Base-by-base conservation (phyloP, 2,329 filamentous ascomycete genomes). In the Mariannaea elegans region DNA sequence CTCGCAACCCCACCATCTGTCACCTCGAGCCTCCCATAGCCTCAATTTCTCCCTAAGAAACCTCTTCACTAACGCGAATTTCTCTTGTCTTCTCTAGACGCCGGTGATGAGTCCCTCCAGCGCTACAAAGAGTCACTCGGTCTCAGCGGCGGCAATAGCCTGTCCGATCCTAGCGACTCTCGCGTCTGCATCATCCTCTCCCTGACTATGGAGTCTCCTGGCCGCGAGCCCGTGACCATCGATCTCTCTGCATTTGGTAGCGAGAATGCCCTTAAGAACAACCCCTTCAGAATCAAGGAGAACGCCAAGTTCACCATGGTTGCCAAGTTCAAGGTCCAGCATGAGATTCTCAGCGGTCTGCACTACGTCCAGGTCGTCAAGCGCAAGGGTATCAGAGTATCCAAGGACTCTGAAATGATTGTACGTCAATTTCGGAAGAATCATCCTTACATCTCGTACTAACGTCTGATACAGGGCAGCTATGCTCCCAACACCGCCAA, bases 401-500 rank as follows among this genome's bases (percentile, higher is more conserved):
- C 90, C 82, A 99, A 97, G 87, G 91, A 95, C 73, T 91, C 96
- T 71, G 94, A 98, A 82, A 99, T 99, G 95, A 91, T 99, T 85
- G 93, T 95, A 79, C 73, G 90, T 84, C 29, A 21, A 14, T 31
- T 36, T 23, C n/a, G 27, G 5, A n/a, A 7, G n/a, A 4, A 24
- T 23, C n/a, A 4, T 27, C 10, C 10, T 23, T 31, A 42, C 13
- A 24, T 16, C 23, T 18, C 34, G 7, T 47, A 24, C 65, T 78
- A 52, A 79, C 64, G 34, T 46, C 38, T 16, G 8, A 24, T 39
- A 64, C 68, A 95, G 92, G 93, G 94, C 69, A 97, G 92, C 71
- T 99, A 94, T 74, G 91, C 93, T 55, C 95, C 95, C 66, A 97
- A 90, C 82, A 98, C 94, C 16, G 90, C 93, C 64, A 91, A 93